Evolutionary conservation across 129 eudicot species (phyloP), one percentile per base, ranked within the genome.

Genomic region (Pseudognaphalium luteoalbum): DNA sequence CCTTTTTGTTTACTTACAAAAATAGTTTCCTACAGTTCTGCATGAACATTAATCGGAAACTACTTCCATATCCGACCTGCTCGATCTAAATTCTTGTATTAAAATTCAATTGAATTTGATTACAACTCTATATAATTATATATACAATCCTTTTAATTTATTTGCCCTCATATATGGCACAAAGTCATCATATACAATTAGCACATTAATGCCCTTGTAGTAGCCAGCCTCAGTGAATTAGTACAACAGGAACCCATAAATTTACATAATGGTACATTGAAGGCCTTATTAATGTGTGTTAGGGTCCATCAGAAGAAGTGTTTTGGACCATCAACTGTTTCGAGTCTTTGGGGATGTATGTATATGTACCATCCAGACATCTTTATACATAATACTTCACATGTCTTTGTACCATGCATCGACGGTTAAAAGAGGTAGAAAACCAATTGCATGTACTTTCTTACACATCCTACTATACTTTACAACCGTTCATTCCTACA

Each of bases 251-350:
- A 12, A 47, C 54, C 47, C 4, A 41, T 41, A 41, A 41, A 41
- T 41, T 39, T 60, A 60, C 59, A 35, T 63, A 59, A 34, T 20
- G 33, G 68, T 22, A 59, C 77, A 73, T 59, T 39, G 19, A 69
- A 70, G 32, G 41, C 12, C 62, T 19, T 25, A 25, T 25, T 14
- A 6, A 21, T 37, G 57, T 30, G 4, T 70, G 4, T 70, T 44
- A 7, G 28, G 74, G 74, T 10, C 74, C 74, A 15, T 56, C 69
- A 64, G 9, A 12, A 65, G 42, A 16, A 50, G 15, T 33, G 19
- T 66, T 51, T 65, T 64, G 65, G 73, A 65, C 72, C 73, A 76
- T 66, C 54, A 50, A 30, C 66, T 63, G 65, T 44, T 66, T 34
- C 4, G 42, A 14, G 66, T 51, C 61, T 60, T 30, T 47, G 34